Evolutionary conservation across 2,329 filamentous ascomycete genomes (phyloP), one percentile per base, ranked within the genome.

Genomic region (Cladosporium sp.): DNA sequence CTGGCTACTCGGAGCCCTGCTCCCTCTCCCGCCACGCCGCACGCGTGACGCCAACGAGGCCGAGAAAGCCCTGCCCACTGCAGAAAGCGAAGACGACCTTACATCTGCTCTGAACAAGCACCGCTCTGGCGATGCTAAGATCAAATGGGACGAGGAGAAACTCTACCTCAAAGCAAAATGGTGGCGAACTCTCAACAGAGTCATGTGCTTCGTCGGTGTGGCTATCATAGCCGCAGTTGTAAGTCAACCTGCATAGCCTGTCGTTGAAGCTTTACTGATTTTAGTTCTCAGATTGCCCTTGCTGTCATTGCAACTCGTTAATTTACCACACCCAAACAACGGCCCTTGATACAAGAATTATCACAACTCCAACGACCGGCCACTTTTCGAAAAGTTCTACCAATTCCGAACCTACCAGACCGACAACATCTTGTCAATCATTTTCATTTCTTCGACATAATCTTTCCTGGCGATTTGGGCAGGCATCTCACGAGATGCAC

Each of bases 131-230:
- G 73, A 74, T 63, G 70, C 68, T 0, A 72, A 72, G 65, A 62
- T 66, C 58, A 67, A 70, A 58, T 77, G 74, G 75, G 66, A 70
- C 21, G 73, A 76, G 46, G 75, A 77, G 70, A 69, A 69, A 58
- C 59, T 60, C 18, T 77, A 69, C 58, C 48, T 72, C 30, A 77
- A 78, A 66, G 76, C 75, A 5, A 70, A 69, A 49, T 78, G 76
- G 76, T 78, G 76, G 76, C 68, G 76, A 60, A 72, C 70, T 54
- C 66, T 78, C 61, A 78, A 78, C 67, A 71, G 76, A 26, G 69
- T 78, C 26, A 78, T 78, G 76, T 74, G 74, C 66, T 66, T 78
- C 18, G 70, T 78, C 60, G 76, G 76, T 3, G 59, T 78, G 30
- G 67, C 69, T 14, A 69, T 78, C 18, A 72, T 78, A 62, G 76